A percentile compares a stretch with the other conserved stretches of the same genome.
These are phyloP conservation scores for Cucurbita moschata DNA, from an alignment of 306 rosid genomes.

Conservation along the genomic window DNA sequence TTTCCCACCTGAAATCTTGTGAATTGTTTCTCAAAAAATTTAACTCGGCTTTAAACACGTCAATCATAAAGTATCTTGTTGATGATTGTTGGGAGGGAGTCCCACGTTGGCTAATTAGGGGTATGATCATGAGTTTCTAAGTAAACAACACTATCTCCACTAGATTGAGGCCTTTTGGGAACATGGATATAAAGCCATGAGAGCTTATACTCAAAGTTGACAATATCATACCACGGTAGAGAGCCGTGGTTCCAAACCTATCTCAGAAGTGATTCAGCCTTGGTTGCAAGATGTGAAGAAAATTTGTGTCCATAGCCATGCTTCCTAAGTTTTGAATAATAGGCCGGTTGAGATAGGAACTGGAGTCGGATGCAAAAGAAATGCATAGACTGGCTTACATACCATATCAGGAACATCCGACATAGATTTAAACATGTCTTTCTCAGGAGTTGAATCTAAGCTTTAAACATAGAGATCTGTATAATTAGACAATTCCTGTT, in stretches of 20 bases:
- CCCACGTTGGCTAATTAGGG: no score
- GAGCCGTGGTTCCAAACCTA: no score
- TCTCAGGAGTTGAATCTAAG: not conserved
- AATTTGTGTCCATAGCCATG: not conserved
- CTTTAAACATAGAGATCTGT: not conserved
- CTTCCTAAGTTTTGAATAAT: not conserved
- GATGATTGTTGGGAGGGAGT: no score
- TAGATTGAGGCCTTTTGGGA: no score
- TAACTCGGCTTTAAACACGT: no score
- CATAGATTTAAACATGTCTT: not conserved
- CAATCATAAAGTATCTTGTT: no score
- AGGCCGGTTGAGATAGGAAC: not conserved
- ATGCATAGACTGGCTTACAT: not conserved
- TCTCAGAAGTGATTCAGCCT: not conserved
- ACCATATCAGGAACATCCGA: not conserved
- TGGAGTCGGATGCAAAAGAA: not conserved
- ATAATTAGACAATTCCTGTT: no score
- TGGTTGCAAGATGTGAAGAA: not conserved
- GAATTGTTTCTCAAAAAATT: not conserved
- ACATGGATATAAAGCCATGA: no score
- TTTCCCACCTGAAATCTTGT: conserved; percentile 8
- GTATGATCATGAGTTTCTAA: no score
- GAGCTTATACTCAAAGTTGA: no score
- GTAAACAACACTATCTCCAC: no score
- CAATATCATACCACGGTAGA: no score